Evolutionary conservation across 495 filamentous ascomycete species (phyloP).

Genomic region (Trichoderma orchidacearum): DNA sequence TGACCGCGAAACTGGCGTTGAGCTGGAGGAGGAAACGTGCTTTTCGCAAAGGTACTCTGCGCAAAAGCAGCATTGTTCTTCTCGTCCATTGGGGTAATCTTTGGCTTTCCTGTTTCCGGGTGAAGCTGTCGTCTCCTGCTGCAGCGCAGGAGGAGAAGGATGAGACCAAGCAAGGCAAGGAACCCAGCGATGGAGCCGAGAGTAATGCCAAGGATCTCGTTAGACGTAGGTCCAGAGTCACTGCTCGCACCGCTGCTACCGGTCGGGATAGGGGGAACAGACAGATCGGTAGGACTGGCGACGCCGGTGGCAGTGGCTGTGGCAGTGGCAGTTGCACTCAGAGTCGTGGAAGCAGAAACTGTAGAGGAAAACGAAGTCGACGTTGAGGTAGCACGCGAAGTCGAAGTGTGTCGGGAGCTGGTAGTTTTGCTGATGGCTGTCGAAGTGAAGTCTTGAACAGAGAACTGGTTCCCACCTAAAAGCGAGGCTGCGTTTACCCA

Average conservation of each 20-base stretch:
- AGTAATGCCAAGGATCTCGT: slow-evolving; percentile 58
- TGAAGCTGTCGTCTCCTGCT: slow-evolving; percentile 30
- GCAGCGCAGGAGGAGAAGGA: slow-evolving; percentile 57
- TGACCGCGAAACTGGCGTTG: slow-evolving; percentile 28
- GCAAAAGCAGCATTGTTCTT: slow-evolving; percentile 35
- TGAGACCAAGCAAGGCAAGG: slow-evolving; percentile 49
- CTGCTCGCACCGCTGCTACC: slow-evolving; percentile 6
- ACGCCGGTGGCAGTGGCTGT: slow-evolving; percentile 2
- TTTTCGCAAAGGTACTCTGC: slow-evolving; percentile 39
- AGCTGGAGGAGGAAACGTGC: slow-evolving; percentile 15
- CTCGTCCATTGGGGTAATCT: slow-evolving; percentile 15
- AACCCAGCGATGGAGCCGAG: slow-evolving; percentile 67
- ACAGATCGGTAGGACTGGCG: slow-evolving; percentile 4
- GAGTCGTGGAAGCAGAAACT: slow-evolving; percentile 19
- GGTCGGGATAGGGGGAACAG: neutral
- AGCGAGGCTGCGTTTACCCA: slow-evolving; percentile 67
- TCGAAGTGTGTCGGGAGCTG: slow-evolving; percentile 17
- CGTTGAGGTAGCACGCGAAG: slow-evolving; percentile 28
- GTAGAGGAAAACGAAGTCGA: slow-evolving; percentile 16
- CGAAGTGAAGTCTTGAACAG: slow-evolving; percentile 17
- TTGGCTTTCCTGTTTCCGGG: slow-evolving; percentile 21
- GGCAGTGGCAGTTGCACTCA: slow-evolving; percentile 14
- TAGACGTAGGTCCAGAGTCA: slow-evolving; percentile 8
- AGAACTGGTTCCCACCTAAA: slow-evolving; percentile 35
- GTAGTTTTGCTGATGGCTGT: slow-evolving; percentile 17